phyloP scores from a whole-genome alignment of 164 flowering plant species.

The Liriodendron chinense region DNA sequence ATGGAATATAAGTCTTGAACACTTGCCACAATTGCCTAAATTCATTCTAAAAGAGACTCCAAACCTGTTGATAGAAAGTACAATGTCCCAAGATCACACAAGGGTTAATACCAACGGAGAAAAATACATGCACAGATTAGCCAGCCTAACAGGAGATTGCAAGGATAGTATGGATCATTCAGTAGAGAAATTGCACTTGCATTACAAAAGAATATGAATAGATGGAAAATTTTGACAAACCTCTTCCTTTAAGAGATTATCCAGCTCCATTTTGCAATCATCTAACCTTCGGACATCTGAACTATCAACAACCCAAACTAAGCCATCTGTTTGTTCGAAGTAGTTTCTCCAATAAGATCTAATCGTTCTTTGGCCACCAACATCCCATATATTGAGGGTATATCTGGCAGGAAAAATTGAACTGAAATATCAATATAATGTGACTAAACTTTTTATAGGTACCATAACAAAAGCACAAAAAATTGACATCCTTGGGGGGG shows the following conservation, averaged over 20 bases:
- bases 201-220: neutral
- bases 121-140: neutral
- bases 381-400: constrained; percentile 94
- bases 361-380: constrained; percentile 94
- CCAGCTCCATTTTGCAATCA: constrained; percentile 89
- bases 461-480: neutral
- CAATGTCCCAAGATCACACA: neutral
- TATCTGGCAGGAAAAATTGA: constrained; percentile 44
- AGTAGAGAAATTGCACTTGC: neutral
- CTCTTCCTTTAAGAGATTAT: constrained; percentile 98
- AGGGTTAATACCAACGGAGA: neutral
- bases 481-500: neutral
- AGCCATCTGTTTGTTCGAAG: constrained; percentile 97
- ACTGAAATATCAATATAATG: neutral
- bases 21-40: neutral
- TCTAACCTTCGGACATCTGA: constrained; percentile 89
- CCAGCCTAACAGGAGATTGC: neutral
- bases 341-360: constrained; percentile 99
- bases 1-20: neutral
- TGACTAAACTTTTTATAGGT: too few species aligned
- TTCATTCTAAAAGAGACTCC: neutral
- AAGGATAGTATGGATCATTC: neutral
- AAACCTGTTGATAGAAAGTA: neutral
- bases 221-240: constrained; percentile 24
- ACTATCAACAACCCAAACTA: constrained; percentile 99